These are phyloP conservation scores for Kwoniella heveanensis DNA, from an alignment of 768 basidiomycete species.

Conservation along the genomic window DNA sequence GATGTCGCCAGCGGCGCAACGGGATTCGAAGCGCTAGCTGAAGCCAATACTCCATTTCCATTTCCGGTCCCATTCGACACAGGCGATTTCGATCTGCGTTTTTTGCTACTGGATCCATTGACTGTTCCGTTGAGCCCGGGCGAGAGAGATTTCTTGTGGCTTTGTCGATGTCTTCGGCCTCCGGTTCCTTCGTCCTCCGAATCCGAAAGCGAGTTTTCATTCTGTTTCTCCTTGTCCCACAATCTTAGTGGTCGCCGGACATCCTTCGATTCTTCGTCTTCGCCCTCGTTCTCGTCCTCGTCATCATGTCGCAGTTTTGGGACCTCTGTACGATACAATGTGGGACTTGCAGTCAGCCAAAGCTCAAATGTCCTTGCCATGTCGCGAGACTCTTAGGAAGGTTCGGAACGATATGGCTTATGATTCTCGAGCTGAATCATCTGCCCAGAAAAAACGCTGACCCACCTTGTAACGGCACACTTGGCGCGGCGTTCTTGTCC, in stretches of 20 bases:
- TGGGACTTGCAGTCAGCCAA: not conserved
- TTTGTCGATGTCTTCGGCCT: conserved; percentile 61
- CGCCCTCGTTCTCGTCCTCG: conserved; percentile 74
- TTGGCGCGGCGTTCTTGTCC: conserved; percentile 81
- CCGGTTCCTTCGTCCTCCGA: conserved; percentile 97
- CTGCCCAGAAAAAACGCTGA: conserved; percentile 3
- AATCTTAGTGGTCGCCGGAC: conserved; percentile 72
- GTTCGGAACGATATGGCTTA: not conserved
- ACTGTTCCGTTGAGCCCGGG: not conserved
- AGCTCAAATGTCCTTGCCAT: too few relatives aligned
- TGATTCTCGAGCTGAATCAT: too few relatives aligned
- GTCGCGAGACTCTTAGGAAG: too few relatives aligned
- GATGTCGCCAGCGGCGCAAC: not conserved
- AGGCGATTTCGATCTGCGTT: conserved; percentile 16
- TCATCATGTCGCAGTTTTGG: conserved; percentile 79
- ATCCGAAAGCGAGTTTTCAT: conserved; percentile 87
- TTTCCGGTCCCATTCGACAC: not conserved
- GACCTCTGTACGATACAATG: conserved; percentile 78
- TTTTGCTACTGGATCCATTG: conserved; percentile 10
- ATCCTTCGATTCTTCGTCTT: conserved; percentile 74
- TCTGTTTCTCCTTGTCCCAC: conserved; percentile 78
- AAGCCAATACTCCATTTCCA: not conserved
- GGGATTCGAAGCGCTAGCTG: not conserved
- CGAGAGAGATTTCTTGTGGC: conserved; percentile 29
- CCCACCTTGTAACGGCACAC: conserved; percentile 85